phyloP scores from a whole-genome alignment of 2,329 filamentous ascomycete species.

The Raffaelea arxii region DNA sequence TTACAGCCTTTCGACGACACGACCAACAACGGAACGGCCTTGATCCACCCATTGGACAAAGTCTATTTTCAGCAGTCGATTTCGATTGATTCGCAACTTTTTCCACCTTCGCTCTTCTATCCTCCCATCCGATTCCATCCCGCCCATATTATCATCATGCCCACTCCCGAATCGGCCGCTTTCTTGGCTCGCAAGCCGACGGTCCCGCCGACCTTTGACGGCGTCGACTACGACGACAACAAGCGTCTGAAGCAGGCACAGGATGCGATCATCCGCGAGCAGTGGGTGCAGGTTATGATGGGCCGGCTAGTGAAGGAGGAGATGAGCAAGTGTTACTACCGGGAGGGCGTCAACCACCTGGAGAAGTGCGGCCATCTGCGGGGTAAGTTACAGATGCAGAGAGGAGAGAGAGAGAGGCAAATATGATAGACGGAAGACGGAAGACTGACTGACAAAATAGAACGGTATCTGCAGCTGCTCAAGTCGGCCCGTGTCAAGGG shows the following conservation, averaged over 20 bases:
- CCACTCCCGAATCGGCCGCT: constrained; percentile 70
- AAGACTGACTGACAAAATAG: constrained; percentile 29
- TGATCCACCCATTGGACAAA: too few relatives aligned
- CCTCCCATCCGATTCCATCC: neutral
- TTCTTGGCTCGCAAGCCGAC: constrained; percentile 79
- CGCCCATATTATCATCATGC: constrained; percentile 42
- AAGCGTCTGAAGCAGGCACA: constrained; percentile 72
- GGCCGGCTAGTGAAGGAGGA: constrained; percentile 72
- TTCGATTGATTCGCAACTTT: too few relatives aligned
- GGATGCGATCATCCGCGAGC: constrained; percentile 72
- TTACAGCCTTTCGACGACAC: neutral
- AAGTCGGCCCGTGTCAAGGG: constrained; percentile 70
- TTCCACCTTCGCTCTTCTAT: neutral
- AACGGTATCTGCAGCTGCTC: constrained; percentile 69
- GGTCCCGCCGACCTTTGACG: constrained; percentile 74
- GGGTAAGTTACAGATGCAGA: constrained; percentile 52
- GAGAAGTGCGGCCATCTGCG: constrained; percentile 76
- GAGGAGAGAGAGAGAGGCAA: constrained; percentile 2
- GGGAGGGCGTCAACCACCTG: constrained; percentile 77
- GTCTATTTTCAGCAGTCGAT: too few relatives aligned
- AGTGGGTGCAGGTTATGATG: constrained; percentile 90
- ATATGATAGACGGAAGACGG: too few relatives aligned
- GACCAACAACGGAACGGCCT: neutral
- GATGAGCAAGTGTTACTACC: constrained; percentile 75
- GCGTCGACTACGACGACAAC: constrained; percentile 79